Conservation (phyloP, 1,139 yeast genomes). For the Tardiomyces digboiensis region DNA sequence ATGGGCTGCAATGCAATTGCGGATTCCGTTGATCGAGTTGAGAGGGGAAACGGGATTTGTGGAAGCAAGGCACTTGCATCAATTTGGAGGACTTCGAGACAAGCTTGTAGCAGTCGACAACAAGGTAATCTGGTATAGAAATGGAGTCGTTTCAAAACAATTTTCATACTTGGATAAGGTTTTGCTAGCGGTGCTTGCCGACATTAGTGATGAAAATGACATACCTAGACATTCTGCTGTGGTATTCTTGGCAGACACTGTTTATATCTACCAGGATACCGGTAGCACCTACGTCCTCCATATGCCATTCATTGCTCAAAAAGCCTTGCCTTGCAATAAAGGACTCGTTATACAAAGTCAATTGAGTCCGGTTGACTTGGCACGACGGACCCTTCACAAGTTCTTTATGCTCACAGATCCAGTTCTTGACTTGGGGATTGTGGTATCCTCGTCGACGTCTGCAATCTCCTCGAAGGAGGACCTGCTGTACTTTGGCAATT, state of each 20-base stretch:
- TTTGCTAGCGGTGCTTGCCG: neutral
- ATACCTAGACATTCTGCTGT: conserved; percentile 10
- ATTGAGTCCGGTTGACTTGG: conserved; percentile 14
- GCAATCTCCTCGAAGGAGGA: conserved; percentile 52
- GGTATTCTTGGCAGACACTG: conserved; percentile 19
- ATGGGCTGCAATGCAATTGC: neutral
- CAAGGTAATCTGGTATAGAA: neutral
- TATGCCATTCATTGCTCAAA: conserved; percentile 51
- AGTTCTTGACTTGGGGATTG: conserved; percentile 53
- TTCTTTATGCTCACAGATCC: conserved; percentile 64
- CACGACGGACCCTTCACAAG: conserved; percentile 22
- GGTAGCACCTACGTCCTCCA: conserved; percentile 51
- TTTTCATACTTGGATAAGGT: neutral
- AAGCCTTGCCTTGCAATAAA: conserved; percentile 48
- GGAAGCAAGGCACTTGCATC: neutral
- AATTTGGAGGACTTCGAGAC: neutral
- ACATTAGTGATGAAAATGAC: neutral
- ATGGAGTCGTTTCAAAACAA: neutral
- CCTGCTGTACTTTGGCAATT: conserved; percentile 25
- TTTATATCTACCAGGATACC: conserved; percentile 44
- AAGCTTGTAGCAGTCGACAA: neutral
- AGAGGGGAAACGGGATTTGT: neutral
- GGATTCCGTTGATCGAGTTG: neutral
- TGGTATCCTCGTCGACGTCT: conserved; percentile 63
- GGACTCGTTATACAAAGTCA: conserved; percentile 54